Base-by-base conservation (phyloP, 2,329 filamentous ascomycete species). In the Fusarium brevicatenulatum region DNA sequence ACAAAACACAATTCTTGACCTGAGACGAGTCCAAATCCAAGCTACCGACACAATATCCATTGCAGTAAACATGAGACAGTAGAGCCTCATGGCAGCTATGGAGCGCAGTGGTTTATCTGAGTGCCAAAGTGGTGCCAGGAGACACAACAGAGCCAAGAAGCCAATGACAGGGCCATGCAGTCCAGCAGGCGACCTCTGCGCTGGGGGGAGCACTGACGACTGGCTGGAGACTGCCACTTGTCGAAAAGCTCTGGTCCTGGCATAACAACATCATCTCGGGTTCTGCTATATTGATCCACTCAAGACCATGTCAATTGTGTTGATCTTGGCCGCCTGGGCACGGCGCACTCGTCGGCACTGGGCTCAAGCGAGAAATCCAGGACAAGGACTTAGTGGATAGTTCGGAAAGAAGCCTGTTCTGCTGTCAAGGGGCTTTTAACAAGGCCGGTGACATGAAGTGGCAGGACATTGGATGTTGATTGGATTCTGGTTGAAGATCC, bases 331-430 rank as follows among this genome's bases (percentile, higher is more conserved):
- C 59, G 57, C 55, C 64, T 62, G 46, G 54, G 66, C 73, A 77
- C 71, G 73, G 75, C 69, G 75, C 75, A 75, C 70, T 63, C 34
- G 67, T 72, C 72, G 75, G 75, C 63, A 77, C 72, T 74, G 68
- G 60, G 47, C 57, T 70, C 64, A 74, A 72, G 71, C 68, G 73
- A 76, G 69, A 68, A 68, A 63, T 36, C 58, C 63, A 76, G 63
- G 63, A 70, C 73, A 72, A 59, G 73, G 73, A 52, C 69, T 63
- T 61, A 67, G 75, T 72, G 67, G 70, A 69, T 68, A 72, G 55
- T 70, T 72, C 55, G 70, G 68, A 61, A 55, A 57, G 66, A 53
- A 70, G 68, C 49, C 64, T 62, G 62, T 70, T 60, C 56, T 63
- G 55, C 63, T 57, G 61, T 54, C 75, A 77, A 76, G 75, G 75